Evolutionary conservation across 139 green algal species (phyloP).

Genomic region (Tetradesmus lagerheimii): DNA sequence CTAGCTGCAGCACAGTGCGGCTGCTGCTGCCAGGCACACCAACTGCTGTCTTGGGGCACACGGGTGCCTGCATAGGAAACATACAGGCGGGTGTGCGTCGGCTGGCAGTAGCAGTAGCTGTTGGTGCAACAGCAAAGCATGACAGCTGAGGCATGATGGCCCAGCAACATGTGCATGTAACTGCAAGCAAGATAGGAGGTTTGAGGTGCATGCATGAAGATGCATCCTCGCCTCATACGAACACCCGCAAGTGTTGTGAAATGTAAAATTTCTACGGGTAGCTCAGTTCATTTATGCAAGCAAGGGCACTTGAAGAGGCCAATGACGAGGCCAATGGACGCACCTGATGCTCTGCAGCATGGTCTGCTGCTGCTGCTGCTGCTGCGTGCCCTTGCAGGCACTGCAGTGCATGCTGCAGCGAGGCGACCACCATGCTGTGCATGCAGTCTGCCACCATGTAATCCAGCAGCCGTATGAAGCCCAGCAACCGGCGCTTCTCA

Average conservation of each 20-base stretch:
- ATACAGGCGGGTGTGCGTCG: no score
- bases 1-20: slow-evolving; percentile 25
- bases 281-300: no score
- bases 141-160: no score
- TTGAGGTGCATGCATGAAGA: no score
- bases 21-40: neutral
- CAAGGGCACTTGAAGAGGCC: neutral
- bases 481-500: slow-evolving; percentile 74
- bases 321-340: neutral
- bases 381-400: neutral
- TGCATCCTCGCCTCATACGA: no score
- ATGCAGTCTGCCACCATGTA: slow-evolving; percentile 80
- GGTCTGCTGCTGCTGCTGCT: neutral
- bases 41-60: neutral
- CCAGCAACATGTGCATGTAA: no score
- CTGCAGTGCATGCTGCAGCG: slow-evolving; percentile 18
- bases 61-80: no score
- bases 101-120: no score
- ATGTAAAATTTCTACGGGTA: no score
- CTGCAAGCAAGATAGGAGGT: no score
- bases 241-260: no score
- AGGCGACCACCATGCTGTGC: slow-evolving; percentile 57
- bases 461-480: slow-evolving; percentile 81
- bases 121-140: no score
- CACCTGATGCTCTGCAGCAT: neutral